Base-by-base conservation (phyloP, 2,329 filamentous ascomycete genomes). In the Alternaria dauci region DNA sequence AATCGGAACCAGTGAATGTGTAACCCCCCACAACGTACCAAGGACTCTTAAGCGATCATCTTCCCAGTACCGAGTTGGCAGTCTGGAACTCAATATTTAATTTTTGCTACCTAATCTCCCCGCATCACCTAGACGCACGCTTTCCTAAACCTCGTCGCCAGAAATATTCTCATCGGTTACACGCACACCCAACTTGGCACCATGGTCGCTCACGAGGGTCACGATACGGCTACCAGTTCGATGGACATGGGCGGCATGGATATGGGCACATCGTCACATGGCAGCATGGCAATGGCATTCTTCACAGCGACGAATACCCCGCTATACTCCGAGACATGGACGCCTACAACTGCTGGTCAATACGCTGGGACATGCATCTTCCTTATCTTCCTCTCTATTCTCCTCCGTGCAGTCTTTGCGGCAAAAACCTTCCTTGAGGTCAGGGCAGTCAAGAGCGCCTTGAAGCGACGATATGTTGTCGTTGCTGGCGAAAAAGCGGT, bases 311-410 rank as follows among this genome's bases (percentile, higher is more conserved):
- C 87, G 47, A 79, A 76, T 56, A 91, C 89, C 1, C 83, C 89
- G 3, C 83, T 93, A 46, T 92, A 85, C 81, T 89, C 91, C 16
- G 76, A 80, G 23, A 77, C 83, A 53, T 98, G 94, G 93, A 90
- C 91, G 2, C 94, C 94, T 5, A 80, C 75, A 28, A 89, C 81
- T 36, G 81, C 85, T 6, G 92, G 90, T 69, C 81, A 85, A 61
- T 98, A 97, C 79, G 93, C 92, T 2, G 94, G 88, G 57, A 96
- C 93, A 28, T 96, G 94, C 82, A 91, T 97, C 77, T 97, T 97
- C 81, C 86, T 97, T 60, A 89, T 97, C 75, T 70, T 91, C 44
- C 88, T 98, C 52, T 89, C 89, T 61, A 83, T 89, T 62, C 72
- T 90, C 58, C 88, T 90, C 73, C 91, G 94, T 53, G 80, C 83